Evolutionary conservation across 2,329 filamentous ascomycete genomes (phyloP).

Genomic region (Lasiodiplodia citricola): DNA sequence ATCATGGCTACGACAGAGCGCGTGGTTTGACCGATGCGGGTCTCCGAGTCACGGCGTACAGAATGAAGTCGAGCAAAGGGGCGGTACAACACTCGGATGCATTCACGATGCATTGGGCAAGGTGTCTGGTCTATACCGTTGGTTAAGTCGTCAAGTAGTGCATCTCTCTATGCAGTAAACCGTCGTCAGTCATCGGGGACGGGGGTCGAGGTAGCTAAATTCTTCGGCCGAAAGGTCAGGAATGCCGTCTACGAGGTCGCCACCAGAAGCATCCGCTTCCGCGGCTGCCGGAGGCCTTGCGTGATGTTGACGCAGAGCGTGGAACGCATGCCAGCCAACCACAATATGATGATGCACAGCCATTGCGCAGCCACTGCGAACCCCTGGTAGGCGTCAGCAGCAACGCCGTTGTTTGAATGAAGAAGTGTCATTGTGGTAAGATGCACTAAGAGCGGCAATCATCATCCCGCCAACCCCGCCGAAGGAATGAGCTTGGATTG

Average conservation of each 20-base stretch:
- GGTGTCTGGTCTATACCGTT: not conserved
- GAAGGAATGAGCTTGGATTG: not conserved
- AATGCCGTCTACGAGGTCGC: not conserved
- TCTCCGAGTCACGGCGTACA: not conserved
- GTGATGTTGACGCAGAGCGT: not conserved
- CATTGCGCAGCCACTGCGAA: not conserved
- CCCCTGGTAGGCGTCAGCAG: not conserved
- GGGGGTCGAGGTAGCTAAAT: not conserved
- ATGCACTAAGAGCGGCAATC: not conserved
- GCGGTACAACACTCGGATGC: not conserved
- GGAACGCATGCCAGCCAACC: not conserved
- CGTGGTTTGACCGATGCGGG: not conserved
- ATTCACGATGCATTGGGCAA: not conserved
- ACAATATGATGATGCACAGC: not conserved
- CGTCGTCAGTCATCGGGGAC: not conserved
- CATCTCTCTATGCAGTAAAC: not conserved
- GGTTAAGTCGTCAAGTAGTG: not conserved
- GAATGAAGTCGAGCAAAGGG: not conserved
- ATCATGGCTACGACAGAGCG: not conserved
- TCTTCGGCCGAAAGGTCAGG: not conserved
- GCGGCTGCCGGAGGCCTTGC: slow-evolving; percentile 10
- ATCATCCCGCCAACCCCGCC: not conserved
- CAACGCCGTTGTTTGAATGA: not conserved
- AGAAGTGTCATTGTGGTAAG: not conserved
- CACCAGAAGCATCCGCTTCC: not conserved